phyloP scores from a whole-genome alignment of 2,329 filamentous ascomycete species.

The Penicillium sp. region DNA sequence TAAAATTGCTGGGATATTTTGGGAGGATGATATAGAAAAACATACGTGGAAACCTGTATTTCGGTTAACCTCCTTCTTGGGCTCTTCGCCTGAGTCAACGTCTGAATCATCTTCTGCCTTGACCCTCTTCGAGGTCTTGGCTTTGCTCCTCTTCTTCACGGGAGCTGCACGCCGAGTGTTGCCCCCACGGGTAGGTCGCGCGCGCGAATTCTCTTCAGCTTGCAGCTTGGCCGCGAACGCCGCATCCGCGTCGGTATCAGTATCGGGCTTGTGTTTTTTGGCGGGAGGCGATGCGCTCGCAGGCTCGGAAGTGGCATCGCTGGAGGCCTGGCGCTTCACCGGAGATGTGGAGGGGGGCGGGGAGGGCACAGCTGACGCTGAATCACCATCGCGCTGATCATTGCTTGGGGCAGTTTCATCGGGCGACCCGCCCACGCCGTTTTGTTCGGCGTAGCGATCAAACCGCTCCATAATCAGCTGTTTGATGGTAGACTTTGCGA shows the following conservation, averaged over 20 bases:
- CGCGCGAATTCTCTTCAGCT: slow-evolving; percentile 80
- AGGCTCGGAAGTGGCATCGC: slow-evolving; percentile 39
- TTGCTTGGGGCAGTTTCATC: slow-evolving; percentile 32
- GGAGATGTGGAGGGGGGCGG: slow-evolving; percentile 34
- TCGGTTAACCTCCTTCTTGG: slow-evolving; percentile 62
- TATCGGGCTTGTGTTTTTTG: slow-evolving; percentile 63
- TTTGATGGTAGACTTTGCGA: slow-evolving; percentile 63
- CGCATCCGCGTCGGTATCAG: slow-evolving; percentile 75
- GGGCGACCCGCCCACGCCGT: slow-evolving; percentile 35
- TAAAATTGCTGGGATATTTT: background rate
- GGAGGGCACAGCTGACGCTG: slow-evolving; percentile 27
- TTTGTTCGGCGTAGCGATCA: slow-evolving; percentile 59
- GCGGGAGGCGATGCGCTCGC: slow-evolving; percentile 38
- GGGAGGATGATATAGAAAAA: background rate
- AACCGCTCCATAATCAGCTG: slow-evolving; percentile 70
- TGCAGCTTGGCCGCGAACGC: slow-evolving; percentile 83
- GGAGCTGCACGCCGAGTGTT: slow-evolving; percentile 56
- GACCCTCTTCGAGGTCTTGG: slow-evolving; percentile 63
- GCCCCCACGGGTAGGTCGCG: slow-evolving; percentile 73
- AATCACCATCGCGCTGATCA: slow-evolving; percentile 29
- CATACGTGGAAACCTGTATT: slow-evolving; percentile 86
- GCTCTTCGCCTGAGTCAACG: slow-evolving; percentile 59
- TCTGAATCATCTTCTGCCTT: slow-evolving; percentile 79
- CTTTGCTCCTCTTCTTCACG: slow-evolving; percentile 61
- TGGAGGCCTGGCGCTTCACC: slow-evolving; percentile 42